Base-by-base conservation (phyloP, 2,329 filamentous ascomycete species). In the Lasiodiplodia sp. region DNA sequence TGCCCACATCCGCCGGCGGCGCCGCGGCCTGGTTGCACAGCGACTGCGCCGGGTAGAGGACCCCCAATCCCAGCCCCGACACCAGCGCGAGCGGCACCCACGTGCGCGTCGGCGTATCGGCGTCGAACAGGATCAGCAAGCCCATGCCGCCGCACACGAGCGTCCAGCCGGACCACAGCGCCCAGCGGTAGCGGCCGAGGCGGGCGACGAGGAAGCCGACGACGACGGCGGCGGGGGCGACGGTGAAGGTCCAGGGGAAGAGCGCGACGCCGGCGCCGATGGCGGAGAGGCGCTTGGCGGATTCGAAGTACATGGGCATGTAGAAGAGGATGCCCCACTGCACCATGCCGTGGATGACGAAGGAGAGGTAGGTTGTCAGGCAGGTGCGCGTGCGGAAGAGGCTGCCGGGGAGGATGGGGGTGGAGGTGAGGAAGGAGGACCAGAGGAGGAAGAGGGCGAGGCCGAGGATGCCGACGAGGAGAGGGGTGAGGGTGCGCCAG, bases 81-180 rank as follows among this genome's bases (percentile, higher is more conserved):
- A 84, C 23, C 4, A 84, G 67, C 71, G 85, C 81, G 67, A 83
- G 80, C 52, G 79, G 72, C 0, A 83, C 79, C 82, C 83, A 86
- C 3, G 68, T 73, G 0, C 73, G 80, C 0, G 79, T 78, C 2
- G 74, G 73, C 0, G 83, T 81, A 14, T 77, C 69, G 1, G 73
- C 66, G 51, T 80, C 77, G 12, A 84, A 79, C 0, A 85, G 56
- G 1, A 78, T 76, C 2, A 84, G 78, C 0, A 85, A 72, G 0
- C 84, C 85, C 0, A 81, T 70, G 0, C 83, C 83, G 0, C 83
- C n/a, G 0, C 77, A 77, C n/a, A 79, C 75, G 1, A 85, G 53
- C 0, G 77, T 12, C 74, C 74, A 76, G 14, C 76, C 77, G 8
- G 68, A 23, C 74, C 73, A 78, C 40, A 76, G 73, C 1, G 72